phyloP scores from a whole-genome alignment of 192 early-diverging fungal species.

The Backusella tarrabulga region DNA sequence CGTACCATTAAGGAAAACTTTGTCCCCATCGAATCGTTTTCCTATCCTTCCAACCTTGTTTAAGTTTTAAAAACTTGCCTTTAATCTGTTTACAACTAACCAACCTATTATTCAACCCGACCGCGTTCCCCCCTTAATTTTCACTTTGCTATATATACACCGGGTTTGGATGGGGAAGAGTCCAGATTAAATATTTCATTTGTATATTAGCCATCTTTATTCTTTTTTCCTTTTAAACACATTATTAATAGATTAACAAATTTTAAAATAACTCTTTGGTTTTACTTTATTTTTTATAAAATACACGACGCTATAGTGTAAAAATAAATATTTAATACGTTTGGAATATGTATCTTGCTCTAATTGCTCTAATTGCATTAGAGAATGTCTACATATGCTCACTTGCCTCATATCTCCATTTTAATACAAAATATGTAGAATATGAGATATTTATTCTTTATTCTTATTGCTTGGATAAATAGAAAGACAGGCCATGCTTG shows the following conservation, averaged over 20 bases:
- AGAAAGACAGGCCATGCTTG: too few species aligned
- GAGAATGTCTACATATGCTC: background rate
- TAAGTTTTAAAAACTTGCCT: constrained; percentile 1
- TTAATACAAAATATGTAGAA: too few species aligned
- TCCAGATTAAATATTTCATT: background rate
- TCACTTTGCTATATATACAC: constrained; percentile 4
- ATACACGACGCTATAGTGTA: too few species aligned
- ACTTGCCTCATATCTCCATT: background rate
- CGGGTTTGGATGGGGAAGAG: constrained; percentile 9
- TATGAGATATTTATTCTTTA: too few species aligned
- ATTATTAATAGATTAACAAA: background rate
- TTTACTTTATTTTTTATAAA: too few species aligned
- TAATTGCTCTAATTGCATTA: background rate
- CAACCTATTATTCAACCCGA: constrained; percentile 4
- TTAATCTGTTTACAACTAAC: constrained; percentile 8
- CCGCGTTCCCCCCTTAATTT: background rate
- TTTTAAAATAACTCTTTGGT: background rate
- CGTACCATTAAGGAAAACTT: constrained; percentile 97
- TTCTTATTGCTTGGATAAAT: too few species aligned
- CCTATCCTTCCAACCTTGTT: constrained; percentile 82
- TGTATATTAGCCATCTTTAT: background rate
- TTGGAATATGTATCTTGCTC: background rate
- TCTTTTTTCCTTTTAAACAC: background rate
- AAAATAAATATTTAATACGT: background rate
- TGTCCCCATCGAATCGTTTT: constrained; percentile 73